These are phyloP conservation scores for Phytopythium montanum DNA, from an alignment of 352 stramenopile species.

Conservation along the genomic window DNA sequence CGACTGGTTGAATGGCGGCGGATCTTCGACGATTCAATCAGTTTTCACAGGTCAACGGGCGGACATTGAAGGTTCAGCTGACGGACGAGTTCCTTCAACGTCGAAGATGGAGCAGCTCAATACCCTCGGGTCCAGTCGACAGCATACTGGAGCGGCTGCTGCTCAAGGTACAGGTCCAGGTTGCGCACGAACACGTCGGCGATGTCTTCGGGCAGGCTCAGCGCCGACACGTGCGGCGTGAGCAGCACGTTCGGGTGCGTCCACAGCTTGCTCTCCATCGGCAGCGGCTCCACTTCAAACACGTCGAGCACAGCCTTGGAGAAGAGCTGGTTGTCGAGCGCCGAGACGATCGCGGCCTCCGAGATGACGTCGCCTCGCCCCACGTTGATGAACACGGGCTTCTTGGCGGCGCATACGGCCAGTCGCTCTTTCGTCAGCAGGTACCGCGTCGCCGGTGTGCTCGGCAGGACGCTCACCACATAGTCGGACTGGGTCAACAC, in stretches of 20 bases:
- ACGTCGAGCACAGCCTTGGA: conserved; percentile 57
- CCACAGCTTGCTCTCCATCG: conserved; percentile 59
- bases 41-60: too few relatives aligned
- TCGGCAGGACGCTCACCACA: conserved; percentile 81
- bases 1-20: too few relatives aligned
- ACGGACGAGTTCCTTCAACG: too few relatives aligned
- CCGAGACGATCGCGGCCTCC: conserved; percentile 51
- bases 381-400: conserved; percentile 85
- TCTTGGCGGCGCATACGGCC: conserved; percentile 32
- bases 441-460: conserved; percentile 64
- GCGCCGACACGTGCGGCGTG: conserved; percentile 80
- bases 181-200: conserved; percentile 73
- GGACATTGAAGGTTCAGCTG: too few relatives aligned
- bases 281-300: conserved; percentile 46
- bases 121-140: conserved; percentile 57
- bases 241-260: conserved; percentile 52
- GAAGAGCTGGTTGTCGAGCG: conserved; percentile 62
- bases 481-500: conserved; percentile 65
- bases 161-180: conserved; percentile 34
- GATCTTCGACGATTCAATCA: too few relatives aligned
- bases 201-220: conserved; percentile 73
- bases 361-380: conserved; percentile 80
- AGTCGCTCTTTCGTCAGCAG: conserved; percentile 56
- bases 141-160: conserved; percentile 33
- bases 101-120: conserved; percentile 10